A percentile compares a stretch with the other conserved stretches of the same genome.
These are phyloP conservation scores for Alternaria dauci DNA, from an alignment of 2,329 filamentous ascomycete species.

Conservation along the genomic window DNA sequence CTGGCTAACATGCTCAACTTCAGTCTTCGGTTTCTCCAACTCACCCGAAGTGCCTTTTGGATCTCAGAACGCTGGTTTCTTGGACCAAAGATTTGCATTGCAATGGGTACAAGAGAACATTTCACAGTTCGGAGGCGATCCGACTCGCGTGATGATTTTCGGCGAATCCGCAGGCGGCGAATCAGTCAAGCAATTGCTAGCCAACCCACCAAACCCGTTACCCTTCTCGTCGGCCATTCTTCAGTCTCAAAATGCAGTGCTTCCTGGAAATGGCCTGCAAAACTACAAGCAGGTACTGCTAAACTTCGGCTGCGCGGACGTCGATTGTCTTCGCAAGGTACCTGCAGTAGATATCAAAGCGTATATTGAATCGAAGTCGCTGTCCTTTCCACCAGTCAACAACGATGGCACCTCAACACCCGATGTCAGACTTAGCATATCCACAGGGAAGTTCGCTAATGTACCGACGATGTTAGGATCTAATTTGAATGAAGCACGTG, in stretches of 20 bases:
- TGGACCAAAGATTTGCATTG: constrained; percentile 62
- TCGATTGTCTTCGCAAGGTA: constrained; percentile 15
- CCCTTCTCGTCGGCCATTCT: constrained; percentile 38
- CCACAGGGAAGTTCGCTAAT: constrained; percentile 12
- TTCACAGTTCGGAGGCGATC: constrained; percentile 51
- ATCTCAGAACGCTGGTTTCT: constrained; percentile 59
- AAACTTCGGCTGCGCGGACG: constrained; percentile 18
- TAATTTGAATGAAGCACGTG: constrained; percentile 19
- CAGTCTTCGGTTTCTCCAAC: constrained; percentile 33
- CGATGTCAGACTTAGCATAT: constrained; percentile 20
- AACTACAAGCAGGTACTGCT: constrained; percentile 19
- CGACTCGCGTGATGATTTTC: constrained; percentile 56
- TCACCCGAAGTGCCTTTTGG: constrained; percentile 25
- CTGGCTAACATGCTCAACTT: not conserved
- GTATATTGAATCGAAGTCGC: constrained; percentile 18
- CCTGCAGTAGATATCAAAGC: constrained; percentile 12
- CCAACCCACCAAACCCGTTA: constrained; percentile 25
- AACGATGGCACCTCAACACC: constrained; percentile 13
- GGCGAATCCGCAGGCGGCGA: constrained; percentile 39
- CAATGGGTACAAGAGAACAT: constrained; percentile 63
- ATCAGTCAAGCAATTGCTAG: constrained; percentile 21
- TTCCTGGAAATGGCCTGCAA: constrained; percentile 9
- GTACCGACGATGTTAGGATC: constrained; percentile 22
- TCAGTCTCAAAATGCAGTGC: constrained; percentile 25
- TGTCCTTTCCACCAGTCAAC: constrained; percentile 22